Conservation (phyloP, 1,284 basidiomycete species). For the Ustilago hordei region DNA sequence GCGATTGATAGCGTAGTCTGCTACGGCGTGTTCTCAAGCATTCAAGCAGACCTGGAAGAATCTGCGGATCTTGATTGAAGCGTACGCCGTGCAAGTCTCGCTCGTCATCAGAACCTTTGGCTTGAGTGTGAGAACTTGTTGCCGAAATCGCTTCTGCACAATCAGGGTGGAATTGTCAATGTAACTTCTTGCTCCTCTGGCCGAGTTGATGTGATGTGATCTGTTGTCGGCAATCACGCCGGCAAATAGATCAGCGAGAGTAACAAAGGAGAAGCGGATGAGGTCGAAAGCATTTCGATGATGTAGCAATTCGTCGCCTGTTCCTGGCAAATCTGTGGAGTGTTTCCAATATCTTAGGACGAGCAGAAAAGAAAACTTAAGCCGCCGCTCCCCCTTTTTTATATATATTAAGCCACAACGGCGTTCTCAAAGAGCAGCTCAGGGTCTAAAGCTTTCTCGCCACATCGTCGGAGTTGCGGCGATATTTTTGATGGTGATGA, state of each 20-base stretch:
- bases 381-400: not conserved
- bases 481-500: slow-evolving; percentile 14
- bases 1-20: too few species aligned
- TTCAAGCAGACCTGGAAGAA: too few species aligned
- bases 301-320: slow-evolving; percentile 3
- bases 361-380: not conserved
- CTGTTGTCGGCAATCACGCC: not conserved
- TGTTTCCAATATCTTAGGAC: slow-evolving; percentile 1
- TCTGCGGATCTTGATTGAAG: too few species aligned
- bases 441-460: not conserved
- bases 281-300: slow-evolving; percentile 9
- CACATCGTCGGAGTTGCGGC: slow-evolving; percentile 28
- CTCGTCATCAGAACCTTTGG: too few species aligned
- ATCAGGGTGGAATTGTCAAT: too few species aligned
- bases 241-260: too few species aligned
- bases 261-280: not conserved
- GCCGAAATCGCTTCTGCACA: not conserved
- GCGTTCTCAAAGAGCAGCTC: not conserved
- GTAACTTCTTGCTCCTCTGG: too few species aligned
- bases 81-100: too few species aligned
- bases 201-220: not conserved
- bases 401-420: not conserved
- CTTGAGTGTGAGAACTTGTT: too few species aligned
- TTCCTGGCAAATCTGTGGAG: slow-evolving; percentile 4
- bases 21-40: too few species aligned